Evolutionary conservation across 1,284 basidiomycete species (phyloP).

Genomic region (Bondarzewia mesenterica): DNA sequence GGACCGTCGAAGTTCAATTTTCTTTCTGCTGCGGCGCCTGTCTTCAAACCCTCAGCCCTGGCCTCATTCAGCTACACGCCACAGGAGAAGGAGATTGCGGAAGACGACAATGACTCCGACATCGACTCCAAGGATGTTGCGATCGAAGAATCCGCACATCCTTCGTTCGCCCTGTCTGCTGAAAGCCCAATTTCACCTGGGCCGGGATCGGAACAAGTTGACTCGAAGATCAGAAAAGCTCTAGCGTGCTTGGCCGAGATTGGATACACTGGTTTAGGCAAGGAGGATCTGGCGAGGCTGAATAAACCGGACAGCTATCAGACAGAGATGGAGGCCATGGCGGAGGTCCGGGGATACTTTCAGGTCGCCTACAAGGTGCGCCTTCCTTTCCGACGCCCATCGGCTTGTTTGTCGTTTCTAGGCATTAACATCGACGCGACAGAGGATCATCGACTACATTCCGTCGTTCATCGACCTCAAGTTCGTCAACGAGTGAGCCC

Average conservation of each 20-base stretch:
- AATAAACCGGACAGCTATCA: constrained; percentile 32
- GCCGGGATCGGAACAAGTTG: too few relatives aligned
- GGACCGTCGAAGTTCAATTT: too few relatives aligned
- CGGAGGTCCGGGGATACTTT: constrained; percentile 44
- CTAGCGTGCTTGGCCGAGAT: constrained; percentile 25
- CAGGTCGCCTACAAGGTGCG: constrained; percentile 38
- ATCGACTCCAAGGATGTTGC: constrained; percentile 7
- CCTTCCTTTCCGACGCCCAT: background rate
- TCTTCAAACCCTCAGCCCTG: too few relatives aligned
- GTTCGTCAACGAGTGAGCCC: constrained; percentile 28
- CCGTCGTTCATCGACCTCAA: constrained; percentile 37
- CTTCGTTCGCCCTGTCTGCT: too few relatives aligned
- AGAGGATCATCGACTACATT: constrained; percentile 42
- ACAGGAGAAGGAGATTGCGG: too few relatives aligned
- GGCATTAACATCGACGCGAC: background rate
- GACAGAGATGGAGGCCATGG: constrained; percentile 40
- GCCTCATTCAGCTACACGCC: too few relatives aligned
- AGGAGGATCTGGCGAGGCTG: constrained; percentile 32
- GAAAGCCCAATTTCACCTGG: too few relatives aligned
- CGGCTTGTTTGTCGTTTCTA: background rate
- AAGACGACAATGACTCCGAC: too few relatives aligned
- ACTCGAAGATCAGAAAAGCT: constrained; percentile 13
- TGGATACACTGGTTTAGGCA: constrained; percentile 24
- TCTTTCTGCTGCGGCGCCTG: too few relatives aligned
- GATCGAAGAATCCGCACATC: too few relatives aligned